phyloP scores from a whole-genome alignment of 768 basidiomycete species.

The Ephemerocybe angulata region DNA sequence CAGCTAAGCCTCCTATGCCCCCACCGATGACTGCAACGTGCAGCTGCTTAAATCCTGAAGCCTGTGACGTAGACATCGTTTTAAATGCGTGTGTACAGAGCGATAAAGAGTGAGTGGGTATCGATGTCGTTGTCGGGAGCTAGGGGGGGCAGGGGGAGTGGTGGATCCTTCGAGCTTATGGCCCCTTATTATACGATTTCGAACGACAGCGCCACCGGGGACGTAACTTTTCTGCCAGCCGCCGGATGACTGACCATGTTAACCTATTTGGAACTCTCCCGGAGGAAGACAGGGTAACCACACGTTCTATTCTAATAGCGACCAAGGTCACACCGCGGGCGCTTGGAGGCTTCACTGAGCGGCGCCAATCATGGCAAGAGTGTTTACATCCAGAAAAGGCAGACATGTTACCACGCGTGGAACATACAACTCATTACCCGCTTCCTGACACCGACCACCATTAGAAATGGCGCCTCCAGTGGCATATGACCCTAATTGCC shows the following conservation, averaged over 20 bases:
- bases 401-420: neutral
- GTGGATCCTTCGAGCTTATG: neutral
- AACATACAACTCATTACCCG: neutral
- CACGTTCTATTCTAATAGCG: no score
- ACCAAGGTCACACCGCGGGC: no score
- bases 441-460: neutral
- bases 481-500: constrained; percentile 37
- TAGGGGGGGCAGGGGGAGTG: neutral
- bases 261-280: neutral
- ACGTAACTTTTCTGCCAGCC: neutral
- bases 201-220: neutral
- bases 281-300: neutral
- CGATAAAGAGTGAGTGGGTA: neutral
- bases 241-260: neutral
- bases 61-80: neutral
- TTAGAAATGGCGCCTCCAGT: constrained; percentile 6
- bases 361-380: no score
- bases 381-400: neutral
- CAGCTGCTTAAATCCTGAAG: constrained; percentile 14
- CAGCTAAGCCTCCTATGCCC: constrained; percentile 17
- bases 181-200: neutral
- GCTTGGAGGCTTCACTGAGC: no score
- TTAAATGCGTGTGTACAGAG: neutral
- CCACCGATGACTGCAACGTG: constrained; percentile 19
- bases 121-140: neutral